Base-by-base conservation (phyloP, 805 yeast species). In the Candida loeiensis region DNA sequence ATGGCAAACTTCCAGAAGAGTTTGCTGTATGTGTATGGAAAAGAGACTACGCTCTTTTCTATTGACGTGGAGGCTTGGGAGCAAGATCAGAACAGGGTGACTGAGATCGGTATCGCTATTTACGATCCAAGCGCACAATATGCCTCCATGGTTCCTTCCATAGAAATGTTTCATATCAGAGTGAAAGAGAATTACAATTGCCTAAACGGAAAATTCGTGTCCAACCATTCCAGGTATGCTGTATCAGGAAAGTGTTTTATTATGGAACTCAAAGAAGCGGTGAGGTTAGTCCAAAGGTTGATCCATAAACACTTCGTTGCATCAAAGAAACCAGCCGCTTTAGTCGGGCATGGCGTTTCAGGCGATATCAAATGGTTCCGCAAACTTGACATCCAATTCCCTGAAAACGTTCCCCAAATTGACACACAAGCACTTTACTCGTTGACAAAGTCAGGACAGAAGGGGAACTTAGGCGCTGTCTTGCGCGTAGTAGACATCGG, bases 31-130 rank as follows among this genome's bases (percentile, higher is more conserved):
- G 58, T 60, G 3, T 58, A 53, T 29, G 30, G 61, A 11, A 45
- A 44, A 33, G 21, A 34, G 20, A 15, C 25, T 6, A 18, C 29
- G 3, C 58, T 73, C n/a, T 61, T 78, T 36, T 63, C 74, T 11
- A 56, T 79, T 33, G 85, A 79, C 53, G 61, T 77, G 2, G 85
- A 79, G 52, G 82, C 82, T 0, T 77, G 56, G 60, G 85, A 79
- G 49, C 45, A 49, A 17, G 57, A 72, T 45, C 59, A 58, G 11
- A 50, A 60, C 15, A 42, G 56, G 6, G 61, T 79, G 6, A 78
- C 82, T 0, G 85, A 79, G 49, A 68, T 79, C 34, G 85, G 85
- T 1, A 62, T 79, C 2, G 60, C 79, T 4, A 70, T 79, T 2
- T 77, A 68, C 51, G 82, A 79, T 47, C 83, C 84, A 4, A 51